These are phyloP conservation scores for Myriosclerotinia curreyana DNA, from an alignment of 2,329 filamentous ascomycete genomes.

Conservation along the genomic window DNA sequence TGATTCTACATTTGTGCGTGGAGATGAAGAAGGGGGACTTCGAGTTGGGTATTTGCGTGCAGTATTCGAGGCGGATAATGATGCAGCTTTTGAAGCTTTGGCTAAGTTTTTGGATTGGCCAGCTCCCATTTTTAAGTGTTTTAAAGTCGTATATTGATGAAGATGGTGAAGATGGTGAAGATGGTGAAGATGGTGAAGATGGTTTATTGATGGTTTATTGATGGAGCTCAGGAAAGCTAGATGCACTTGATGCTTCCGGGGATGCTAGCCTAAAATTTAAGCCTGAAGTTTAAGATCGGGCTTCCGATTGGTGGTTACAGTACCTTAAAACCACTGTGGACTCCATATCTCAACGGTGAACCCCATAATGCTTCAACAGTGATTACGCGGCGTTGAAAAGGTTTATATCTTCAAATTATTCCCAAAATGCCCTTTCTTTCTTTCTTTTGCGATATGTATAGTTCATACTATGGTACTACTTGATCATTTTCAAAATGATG, in stretches of 20 bases:
- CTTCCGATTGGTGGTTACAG: not conserved
- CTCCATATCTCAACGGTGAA: conserved; percentile 13
- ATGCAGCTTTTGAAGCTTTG: conserved; percentile 27
- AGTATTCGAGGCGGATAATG: conserved; percentile 24
- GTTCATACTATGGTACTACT: not conserved
- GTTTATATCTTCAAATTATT: conserved; percentile 4
- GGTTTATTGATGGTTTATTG: not conserved
- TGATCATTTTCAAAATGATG: not conserved
- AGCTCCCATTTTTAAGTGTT: conserved; percentile 31
- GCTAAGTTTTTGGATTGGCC: conserved; percentile 34
- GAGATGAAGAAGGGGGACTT: conserved; percentile 25
- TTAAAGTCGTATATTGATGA: too few species aligned
- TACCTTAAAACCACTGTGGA: too few species aligned
- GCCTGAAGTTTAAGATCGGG: not conserved
- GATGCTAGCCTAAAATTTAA: conserved; percentile 6
- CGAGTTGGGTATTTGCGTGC: conserved; percentile 38
- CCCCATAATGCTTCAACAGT: not conserved
- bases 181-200: too few species aligned
- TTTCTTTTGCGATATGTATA: not conserved
- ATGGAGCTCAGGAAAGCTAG: not conserved
- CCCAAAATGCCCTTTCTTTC: not conserved
- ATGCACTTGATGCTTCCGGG: too few species aligned
- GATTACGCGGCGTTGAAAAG: not conserved
- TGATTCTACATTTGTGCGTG: conserved; percentile 22
- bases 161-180: too few species aligned